phyloP scores from a whole-genome alignment of 225 moss, liverwort and hornwort genomes.

The Pleurozium schreberi region DNA sequence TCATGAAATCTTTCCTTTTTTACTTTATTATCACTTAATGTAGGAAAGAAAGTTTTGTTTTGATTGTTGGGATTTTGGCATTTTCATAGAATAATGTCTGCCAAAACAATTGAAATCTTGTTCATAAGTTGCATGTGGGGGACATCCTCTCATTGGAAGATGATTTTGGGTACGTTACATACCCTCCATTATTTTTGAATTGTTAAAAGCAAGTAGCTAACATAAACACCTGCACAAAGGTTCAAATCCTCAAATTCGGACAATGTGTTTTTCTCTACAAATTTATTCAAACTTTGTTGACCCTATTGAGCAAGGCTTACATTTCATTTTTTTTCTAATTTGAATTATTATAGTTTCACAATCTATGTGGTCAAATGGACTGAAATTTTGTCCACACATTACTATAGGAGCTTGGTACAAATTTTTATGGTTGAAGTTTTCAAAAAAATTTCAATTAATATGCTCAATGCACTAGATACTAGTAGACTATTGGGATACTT shows the following conservation, averaged over 20 bases:
- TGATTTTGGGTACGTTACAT: background rate
- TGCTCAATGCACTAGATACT: background rate
- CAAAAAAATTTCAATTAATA: background rate
- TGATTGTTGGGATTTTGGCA: background rate
- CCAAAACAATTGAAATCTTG: background rate
- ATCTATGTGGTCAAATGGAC: background rate
- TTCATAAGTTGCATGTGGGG: background rate
- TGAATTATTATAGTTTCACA: background rate
- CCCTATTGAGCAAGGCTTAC: accelerated
- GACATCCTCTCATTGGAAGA: background rate
- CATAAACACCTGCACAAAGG: background rate
- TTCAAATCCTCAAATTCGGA: background rate
- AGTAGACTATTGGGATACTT: background rate
- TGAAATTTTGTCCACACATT: background rate
- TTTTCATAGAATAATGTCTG: background rate
- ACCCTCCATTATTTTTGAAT: background rate
- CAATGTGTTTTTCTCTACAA: background rate
- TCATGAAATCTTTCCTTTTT: background rate
- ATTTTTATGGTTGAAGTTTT: background rate
- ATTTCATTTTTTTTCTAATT: background rate
- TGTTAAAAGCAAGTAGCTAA: background rate
- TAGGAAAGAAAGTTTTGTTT: background rate
- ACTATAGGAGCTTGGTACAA: background rate
- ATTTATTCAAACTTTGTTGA: background rate
- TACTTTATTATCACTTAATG: too few species aligned